These are phyloP conservation scores for Silene conica DNA, from an alignment of 148 eudicot species.

Conservation along the genomic window DNA sequence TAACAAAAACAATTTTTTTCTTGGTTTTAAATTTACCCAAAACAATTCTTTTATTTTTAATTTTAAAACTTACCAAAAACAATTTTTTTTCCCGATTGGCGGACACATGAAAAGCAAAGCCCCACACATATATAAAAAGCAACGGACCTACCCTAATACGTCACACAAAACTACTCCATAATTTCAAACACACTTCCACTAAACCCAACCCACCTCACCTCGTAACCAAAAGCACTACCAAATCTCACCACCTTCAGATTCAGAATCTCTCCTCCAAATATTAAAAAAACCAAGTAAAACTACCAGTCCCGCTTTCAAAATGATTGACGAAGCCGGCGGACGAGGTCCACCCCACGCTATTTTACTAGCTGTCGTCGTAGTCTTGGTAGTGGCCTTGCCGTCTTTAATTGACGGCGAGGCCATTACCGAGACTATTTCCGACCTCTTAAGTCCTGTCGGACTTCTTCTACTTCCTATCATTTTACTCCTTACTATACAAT, in stretches of 20 bases:
- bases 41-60: too few species aligned
- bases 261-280: constrained; percentile 6
- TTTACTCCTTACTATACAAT: constrained; percentile 64
- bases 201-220: too few species aligned
- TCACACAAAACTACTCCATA: not conserved
- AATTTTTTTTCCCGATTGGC: too few species aligned
- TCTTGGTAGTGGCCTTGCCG: constrained; percentile 37
- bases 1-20: too few species aligned
- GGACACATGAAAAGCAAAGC: not conserved
- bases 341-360: constrained; percentile 66
- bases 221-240: not conserved
- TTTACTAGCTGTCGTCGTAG: constrained; percentile 55
- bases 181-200: not conserved
- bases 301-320: not conserved
- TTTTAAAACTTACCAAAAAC: too few species aligned
- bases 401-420: constrained; percentile 68
- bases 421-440: constrained; percentile 54
- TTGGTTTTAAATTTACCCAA: too few species aligned
- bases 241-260: constrained; percentile 8
- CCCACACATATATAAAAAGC: not conserved
- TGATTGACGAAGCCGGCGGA: constrained; percentile 48
- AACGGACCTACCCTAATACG: not conserved
- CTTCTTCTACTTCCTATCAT: constrained; percentile 63
- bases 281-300: not conserved
- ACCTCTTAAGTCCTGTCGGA: constrained; percentile 63